These are phyloP conservation scores for Fusarium camptoceras DNA, from an alignment of 2,329 filamentous ascomycete species.

Conservation along the genomic window DNA sequence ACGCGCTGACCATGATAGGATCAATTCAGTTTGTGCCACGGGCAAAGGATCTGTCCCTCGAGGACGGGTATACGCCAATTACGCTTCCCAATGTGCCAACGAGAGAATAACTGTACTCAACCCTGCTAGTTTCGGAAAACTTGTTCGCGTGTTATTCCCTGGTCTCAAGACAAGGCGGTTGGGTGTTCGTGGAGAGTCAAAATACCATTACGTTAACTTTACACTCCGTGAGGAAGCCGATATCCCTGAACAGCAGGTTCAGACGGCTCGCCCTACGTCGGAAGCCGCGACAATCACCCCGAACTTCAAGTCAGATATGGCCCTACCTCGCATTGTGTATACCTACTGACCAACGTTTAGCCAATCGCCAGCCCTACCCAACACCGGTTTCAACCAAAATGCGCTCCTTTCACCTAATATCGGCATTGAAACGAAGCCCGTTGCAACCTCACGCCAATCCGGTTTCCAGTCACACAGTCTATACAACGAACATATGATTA, in stretches of 20 bases:
- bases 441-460: constrained; percentile 15
- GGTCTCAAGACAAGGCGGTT: constrained; percentile 92
- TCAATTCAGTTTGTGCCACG: constrained; percentile 77
- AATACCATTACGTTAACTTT: constrained; percentile 92
- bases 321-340: background rate
- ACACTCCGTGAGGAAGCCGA: constrained; percentile 68
- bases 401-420: constrained; percentile 48
- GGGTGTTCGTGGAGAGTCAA: constrained; percentile 95
- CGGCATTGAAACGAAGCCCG: constrained; percentile 38
- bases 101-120: constrained; percentile 96
- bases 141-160: constrained; percentile 95
- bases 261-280: constrained; percentile 61
- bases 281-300: constrained; percentile 61
- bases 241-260: constrained; percentile 57
- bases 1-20: constrained; percentile 61
- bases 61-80: constrained; percentile 94
- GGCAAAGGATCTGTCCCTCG: constrained; percentile 89
- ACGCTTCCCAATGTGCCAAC: constrained; percentile 90
- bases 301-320: constrained; percentile 61
- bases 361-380: constrained; percentile 49
- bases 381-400: constrained; percentile 47
- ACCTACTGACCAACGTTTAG: constrained; percentile 46
- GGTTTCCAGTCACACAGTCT: constrained; percentile 58
- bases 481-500: constrained; percentile 69
- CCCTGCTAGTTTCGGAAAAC: constrained; percentile 96